Base-by-base conservation (phyloP, 495 filamentous ascomycete genomes). In the Sporormia fimetaria region DNA sequence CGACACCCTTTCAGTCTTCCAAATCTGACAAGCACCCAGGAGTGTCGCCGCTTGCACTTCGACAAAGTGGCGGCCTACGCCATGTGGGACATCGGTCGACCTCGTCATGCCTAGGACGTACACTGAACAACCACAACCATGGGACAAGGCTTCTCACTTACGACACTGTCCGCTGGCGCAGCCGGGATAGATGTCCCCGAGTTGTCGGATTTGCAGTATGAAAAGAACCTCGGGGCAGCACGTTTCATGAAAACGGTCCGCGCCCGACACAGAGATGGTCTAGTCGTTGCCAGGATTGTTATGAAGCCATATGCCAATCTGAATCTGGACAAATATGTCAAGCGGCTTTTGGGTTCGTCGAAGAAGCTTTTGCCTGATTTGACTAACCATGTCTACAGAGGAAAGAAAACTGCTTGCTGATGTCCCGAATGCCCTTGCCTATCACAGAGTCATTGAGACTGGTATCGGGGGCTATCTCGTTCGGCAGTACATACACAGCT, bases 181-280 rank as follows among this genome's bases (percentile, higher is more conserved):
- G 86, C 87, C 33, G 83, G 83, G 47, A 94, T 96, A 61, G 90
- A 96, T 61, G 77, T 92, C 14, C 80, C 87, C 25, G 92, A 96
- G 68, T 74, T 96, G 26, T 71, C 79, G 27, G 87, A 95, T 56
- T 61, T 95, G 47, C 70, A 74, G 21, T 94, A 94, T 68, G 90
- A 99, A 61, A 87, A 81, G 62, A 83, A 86, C 11, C 77, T 96
- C 56, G 92, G 90, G 32, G 81, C 78, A 40, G 87, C 85, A n/a
- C 75, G 90, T 21, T 95, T 99, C 56, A 88, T 96, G 78, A 96
- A 96, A 63, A 88, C 81, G 49, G 87, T 96, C 47, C 75, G 87
- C 44, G 92, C 92, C 12, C 70, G 86, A 33, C 81, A 92, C 57
- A 78, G 78, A 33, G 81, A 94, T 69, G 90, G 92, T 33, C 65